Base-by-base conservation (phyloP, 139 green algal genomes). In the Spirogloea muscicola region DNA sequence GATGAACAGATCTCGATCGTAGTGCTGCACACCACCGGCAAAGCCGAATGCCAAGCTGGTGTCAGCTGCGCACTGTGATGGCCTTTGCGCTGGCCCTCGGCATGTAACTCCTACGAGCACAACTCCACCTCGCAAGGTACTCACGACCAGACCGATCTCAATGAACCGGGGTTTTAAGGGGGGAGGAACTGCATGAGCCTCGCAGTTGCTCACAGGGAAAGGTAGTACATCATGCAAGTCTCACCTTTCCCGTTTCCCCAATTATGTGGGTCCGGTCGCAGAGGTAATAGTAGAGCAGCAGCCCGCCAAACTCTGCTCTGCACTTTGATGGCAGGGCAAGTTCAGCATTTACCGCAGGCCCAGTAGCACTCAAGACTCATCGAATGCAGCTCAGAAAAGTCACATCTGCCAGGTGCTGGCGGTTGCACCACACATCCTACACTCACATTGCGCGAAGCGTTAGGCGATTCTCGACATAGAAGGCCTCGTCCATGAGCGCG, bases 271-370 rank as follows among this genome's bases (percentile, higher is more conserved):
- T 96, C 49, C 91, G 84, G 73, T 96, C 91, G 29, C 83, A 88
- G 7, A 96, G n/a, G 65, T 89, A 96, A 63, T 92, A 94, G 86
- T 88, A 96, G 0, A 89, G n/a, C 51, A 97, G 82, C 33, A 96
- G 86, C 16, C 76, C 82, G 1, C 90, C 91, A 75, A 94, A 91
- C 73, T 96, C 91, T 7, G 41, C 76, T 42, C 69, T 77, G 69
- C 69, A 70, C 21, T n/a, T n/a, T 7, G 21, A 3, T 21, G 21
- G 7, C 21, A 67, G 7, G 25, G 37, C 25, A 66, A 29, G 3
- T 37, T 13, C 5, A 36, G 18, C 21, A 18, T 10, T 38, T 62
- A 38, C 21, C 10, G 13, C 7, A 29, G 52, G 7, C 33, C 33
- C 52, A 62, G 52, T 10, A 25, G 7, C 10, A 38, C 16, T 29